Base-by-base conservation (phyloP, 495 filamentous ascomycete genomes). In the Hyaloscypha hepaticicola region DNA sequence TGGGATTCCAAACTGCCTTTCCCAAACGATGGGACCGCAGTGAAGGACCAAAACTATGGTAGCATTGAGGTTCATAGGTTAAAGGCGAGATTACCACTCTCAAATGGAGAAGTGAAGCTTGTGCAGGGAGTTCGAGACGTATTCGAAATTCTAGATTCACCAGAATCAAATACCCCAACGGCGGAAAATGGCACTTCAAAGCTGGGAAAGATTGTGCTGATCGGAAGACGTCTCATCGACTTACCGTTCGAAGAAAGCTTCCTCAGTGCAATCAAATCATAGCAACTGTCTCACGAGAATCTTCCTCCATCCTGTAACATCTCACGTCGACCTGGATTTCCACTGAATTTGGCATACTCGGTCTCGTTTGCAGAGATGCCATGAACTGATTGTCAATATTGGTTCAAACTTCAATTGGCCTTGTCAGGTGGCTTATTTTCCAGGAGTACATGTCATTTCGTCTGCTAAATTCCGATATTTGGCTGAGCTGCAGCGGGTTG, bases 51-150 rank as follows among this genome's bases (percentile, higher is more conserved):
- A 11, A 3, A 45, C 5, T 62, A 61, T 27, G 53, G 21, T n/a
- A 29, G 4, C 14, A 69, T 92, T 81, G 91, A 96, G 63, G 86
- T 99, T 31, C 93, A 99, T 72, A 84, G 95, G 5, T 69, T 93
- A 29, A 99, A 99, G 75, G 93, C 92, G 9, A 86, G 89, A 22
- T 63, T 97, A 5, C 74, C 79, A 0, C 72, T 89, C 7, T 68
- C 78, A 0, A 81, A 88, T 66, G 92, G 91, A 0, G 75, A 75
- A 2, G 80, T 81, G 31, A 89, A 88, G 71, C 85, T 98, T 67
- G 82, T 97, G 5, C 95, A 99, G 73, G 95, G 93, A 21, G 95
- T 99, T 3, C 80, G 94, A 33, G 94, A 97, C 61, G 80, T 97
- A 8, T 99, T 97, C 72, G 95, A 98, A 71, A 90, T 98, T 21